These are phyloP conservation scores for Amanita thiersii DNA, from an alignment of 768 basidiomycete species.

Conservation along the genomic window DNA sequence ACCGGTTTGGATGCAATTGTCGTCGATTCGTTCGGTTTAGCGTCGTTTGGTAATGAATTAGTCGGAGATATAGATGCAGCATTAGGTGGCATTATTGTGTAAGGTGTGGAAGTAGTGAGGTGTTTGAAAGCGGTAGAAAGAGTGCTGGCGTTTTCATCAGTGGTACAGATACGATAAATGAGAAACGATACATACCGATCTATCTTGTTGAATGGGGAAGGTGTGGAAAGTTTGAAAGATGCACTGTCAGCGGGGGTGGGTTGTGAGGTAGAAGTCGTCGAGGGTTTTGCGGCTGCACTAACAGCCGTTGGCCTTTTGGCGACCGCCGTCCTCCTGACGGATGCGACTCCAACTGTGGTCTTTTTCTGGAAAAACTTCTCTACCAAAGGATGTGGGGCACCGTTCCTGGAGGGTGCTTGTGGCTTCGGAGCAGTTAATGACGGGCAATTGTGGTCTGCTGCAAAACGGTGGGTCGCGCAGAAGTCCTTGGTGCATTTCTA, in stretches of 20 bases:
- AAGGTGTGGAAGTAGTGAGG: slow-evolving; percentile 12
- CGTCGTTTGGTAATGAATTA: slow-evolving; percentile 15
- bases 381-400: slow-evolving; percentile 28
- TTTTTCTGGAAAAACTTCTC: slow-evolving; percentile 17
- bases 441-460: slow-evolving; percentile 57
- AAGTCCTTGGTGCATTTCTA: slow-evolving; percentile 69
- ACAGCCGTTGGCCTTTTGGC: slow-evolving; percentile 17
- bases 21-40: slow-evolving; percentile 12
- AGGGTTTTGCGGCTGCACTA: slow-evolving; percentile 11
- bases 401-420: slow-evolving; percentile 26
- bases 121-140: slow-evolving; percentile 21
- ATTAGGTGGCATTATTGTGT: slow-evolving; percentile 7
- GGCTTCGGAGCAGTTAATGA: slow-evolving; percentile 13
- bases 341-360: slow-evolving; percentile 17
- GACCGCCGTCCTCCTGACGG: slow-evolving; percentile 24
- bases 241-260: slow-evolving; percentile 14
- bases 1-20: slow-evolving; percentile 26
- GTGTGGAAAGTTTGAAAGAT: slow-evolving; percentile 11
- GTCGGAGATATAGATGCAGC: slow-evolving; percentile 11
- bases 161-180: slow-evolving; percentile 31
- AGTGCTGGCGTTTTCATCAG: slow-evolving; percentile 69
- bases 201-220: slow-evolving; percentile 35
- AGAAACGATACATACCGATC: slow-evolving; percentile 54
- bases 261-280: slow-evolving; percentile 12
- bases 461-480: slow-evolving; percentile 76